Percentiles rank a stretch among this genome's conserved stretches.
These are phyloP conservation scores for Emericellopsis cladophorae DNA, from an alignment of 2,329 filamentous ascomycete genomes.

Conservation along the genomic window DNA sequence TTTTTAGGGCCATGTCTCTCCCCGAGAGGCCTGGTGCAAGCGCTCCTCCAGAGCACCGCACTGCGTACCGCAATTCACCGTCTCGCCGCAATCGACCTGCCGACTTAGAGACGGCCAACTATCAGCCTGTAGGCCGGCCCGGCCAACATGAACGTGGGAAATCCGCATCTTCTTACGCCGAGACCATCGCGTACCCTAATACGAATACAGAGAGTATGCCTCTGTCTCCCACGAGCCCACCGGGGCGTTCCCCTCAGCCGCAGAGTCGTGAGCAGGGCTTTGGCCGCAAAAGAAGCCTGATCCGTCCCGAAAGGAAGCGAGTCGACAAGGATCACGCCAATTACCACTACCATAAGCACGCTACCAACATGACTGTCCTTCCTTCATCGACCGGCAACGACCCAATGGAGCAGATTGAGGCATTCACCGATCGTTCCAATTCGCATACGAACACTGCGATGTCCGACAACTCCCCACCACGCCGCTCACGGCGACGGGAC, in stretches of 20 bases:
- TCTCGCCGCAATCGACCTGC: constrained; percentile 51
- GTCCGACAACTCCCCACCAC: constrained; percentile 30
- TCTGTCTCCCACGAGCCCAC: constrained; percentile 31
- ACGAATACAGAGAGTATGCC: constrained; percentile 41
- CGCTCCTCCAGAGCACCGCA: constrained; percentile 44
- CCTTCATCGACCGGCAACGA: constrained; percentile 92
- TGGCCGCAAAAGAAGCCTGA: constrained; percentile 69
- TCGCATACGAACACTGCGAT: constrained; percentile 31
- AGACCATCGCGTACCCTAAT: constrained; percentile 42
- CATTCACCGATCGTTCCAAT: constrained; percentile 39
- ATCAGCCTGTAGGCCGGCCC: constrained; percentile 26
- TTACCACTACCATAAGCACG: constrained; percentile 91
- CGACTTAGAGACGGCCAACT: constrained; percentile 57
- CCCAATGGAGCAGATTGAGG: constrained; percentile 70
- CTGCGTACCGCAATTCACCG: constrained; percentile 54
- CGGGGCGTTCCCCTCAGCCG: constrained; percentile 16
- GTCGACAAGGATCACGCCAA: constrained; percentile 84
- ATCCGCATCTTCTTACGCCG: constrained; percentile 45
- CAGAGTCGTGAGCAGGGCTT: constrained; percentile 15
- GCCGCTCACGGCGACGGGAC: constrained; percentile 17
- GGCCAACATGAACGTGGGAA: constrained; percentile 40
- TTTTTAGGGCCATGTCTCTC: constrained; percentile 42
- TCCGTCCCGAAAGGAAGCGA: constrained; percentile 77
- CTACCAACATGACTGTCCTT: constrained; percentile 78
- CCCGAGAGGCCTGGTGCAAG: constrained; percentile 52